Evolutionary conservation across 192 early-diverging fungal genomes (phyloP), one percentile per base, ranked within the genome.

Genomic region (Podochytrium sp.): DNA sequence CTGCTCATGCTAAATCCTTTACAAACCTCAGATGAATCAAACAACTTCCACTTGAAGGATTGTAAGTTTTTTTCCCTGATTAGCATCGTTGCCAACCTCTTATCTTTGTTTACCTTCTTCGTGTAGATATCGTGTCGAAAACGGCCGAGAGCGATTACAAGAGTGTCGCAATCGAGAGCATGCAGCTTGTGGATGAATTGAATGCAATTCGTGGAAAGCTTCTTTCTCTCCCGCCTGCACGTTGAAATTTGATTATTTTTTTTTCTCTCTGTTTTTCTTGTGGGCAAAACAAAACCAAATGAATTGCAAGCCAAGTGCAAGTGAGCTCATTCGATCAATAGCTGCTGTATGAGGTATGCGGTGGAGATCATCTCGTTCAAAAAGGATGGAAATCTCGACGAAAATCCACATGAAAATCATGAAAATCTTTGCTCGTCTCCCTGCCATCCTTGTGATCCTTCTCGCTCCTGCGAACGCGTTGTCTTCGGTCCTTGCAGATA

Each of bases 91-190:
- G n/a, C n/a, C n/a, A n/a, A n/a, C n/a, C n/a, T n/a, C n/a, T 37
- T 32, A n/a, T 33, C 14, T 7, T 64, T 41, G 14, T 58, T 52
- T 12, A 38, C 23, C 20, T 62, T 57, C 37, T 2, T 38, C 65
- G 27, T 35, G 0, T 69, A 89, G 87, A 87, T 57, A 86, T 89
- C 33, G 72, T 65, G 43, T 41, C 79, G 16, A 87, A 85, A 55
- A 81, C 79, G 1, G 75, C 84, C 27, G 87, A 89, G 65, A 87
- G 86, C 71, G 82, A 89, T 41, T 89, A 89, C 67, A 79, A 79
- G 53, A 73, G 62, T 4, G 49, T 86, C 35, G 65, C 62, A 16
- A 76, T 76, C n/a, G 76, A 86, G 43, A 83, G 84, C 20, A 52
- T 76, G 58, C 61, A 35, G 51, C 69, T 86, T 47, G 74, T 83